Evolutionary conservation across 2,329 filamentous ascomycete species (phyloP).

Genomic region (Fusarium anguioides): DNA sequence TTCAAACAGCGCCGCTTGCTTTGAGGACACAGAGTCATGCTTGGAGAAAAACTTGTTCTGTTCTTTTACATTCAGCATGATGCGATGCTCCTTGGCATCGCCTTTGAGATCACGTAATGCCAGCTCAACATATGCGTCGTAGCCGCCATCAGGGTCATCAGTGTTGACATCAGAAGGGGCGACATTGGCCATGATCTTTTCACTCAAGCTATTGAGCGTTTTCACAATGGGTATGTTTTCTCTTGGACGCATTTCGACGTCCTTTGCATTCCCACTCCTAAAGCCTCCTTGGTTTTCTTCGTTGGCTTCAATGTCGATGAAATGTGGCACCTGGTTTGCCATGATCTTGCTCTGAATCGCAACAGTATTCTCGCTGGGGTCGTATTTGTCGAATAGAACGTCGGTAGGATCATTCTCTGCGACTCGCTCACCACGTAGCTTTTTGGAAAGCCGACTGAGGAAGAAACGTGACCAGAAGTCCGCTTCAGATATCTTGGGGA

Average conservation of each 20-base stretch:
- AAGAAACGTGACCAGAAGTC: constrained; percentile 97
- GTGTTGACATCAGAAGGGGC: constrained; percentile 78
- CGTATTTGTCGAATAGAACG: constrained; percentile 85
- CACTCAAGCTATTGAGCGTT: constrained; percentile 88
- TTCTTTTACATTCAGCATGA: constrained; percentile 88
- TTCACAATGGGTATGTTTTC: constrained; percentile 88
- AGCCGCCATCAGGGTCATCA: constrained; percentile 67
- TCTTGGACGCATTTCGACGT: constrained; percentile 87
- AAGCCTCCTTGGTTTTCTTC: constrained; percentile 93
- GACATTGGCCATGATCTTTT: constrained; percentile 92
- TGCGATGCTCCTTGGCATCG: constrained; percentile 77
- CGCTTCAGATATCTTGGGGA: constrained; percentile 80
- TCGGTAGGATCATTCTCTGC: constrained; percentile 81
- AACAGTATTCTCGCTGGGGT: constrained; percentile 75
- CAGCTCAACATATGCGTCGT: constrained; percentile 80
- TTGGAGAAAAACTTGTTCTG: constrained; percentile 84
- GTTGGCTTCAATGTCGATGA: constrained; percentile 93
- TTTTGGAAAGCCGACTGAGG: constrained; percentile 88
- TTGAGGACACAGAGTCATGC: constrained; percentile 60
- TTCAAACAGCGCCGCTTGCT: constrained; percentile 66
- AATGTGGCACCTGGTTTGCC: constrained; percentile 80
- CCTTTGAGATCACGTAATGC: constrained; percentile 83
- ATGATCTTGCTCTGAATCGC: constrained; percentile 64
- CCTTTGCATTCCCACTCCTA: constrained; percentile 83
- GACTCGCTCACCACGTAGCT: constrained; percentile 88